A percentile compares a stretch with the other conserved stretches of the same genome.
These are phyloP conservation scores for Coprinellus aureogranulatus DNA, from an alignment of 768 basidiomycete genomes.

Conservation along the genomic window DNA sequence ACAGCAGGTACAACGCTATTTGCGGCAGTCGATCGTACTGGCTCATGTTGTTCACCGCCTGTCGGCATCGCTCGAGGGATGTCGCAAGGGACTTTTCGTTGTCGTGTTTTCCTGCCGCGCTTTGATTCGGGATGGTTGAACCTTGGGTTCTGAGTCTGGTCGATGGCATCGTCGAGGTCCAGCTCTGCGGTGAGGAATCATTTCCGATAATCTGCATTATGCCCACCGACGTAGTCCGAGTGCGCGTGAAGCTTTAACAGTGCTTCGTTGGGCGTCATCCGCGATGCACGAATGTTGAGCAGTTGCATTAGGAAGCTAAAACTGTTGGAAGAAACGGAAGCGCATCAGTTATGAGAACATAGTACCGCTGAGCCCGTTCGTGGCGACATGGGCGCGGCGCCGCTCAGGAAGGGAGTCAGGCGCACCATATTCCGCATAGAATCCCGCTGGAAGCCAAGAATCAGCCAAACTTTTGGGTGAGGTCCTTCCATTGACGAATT, in stretches of 20 bases:
- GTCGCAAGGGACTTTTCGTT: constrained; percentile 66
- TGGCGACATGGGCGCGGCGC: too few relatives aligned
- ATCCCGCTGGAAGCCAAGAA: too few relatives aligned
- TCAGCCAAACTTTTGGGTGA: too few relatives aligned
- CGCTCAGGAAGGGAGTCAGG: too few relatives aligned
- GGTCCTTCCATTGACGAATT: too few relatives aligned
- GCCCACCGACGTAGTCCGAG: constrained; percentile 98
- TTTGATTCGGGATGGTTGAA: constrained; percentile 79
- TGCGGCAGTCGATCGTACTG: constrained; percentile 97
- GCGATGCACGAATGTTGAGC: constrained; percentile 92
- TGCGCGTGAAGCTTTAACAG: constrained; percentile 94
- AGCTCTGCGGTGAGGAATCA: constrained; percentile 99
- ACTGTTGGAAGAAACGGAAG: constrained; percentile 35
- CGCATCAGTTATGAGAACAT: constrained; percentile 9
- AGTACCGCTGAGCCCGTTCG: too few relatives aligned
- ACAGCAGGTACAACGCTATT: constrained; percentile 90
- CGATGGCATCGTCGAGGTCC: constrained; percentile 96
- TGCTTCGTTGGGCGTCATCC: constrained; percentile 96
- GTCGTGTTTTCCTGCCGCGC: constrained; percentile 46
- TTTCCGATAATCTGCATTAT: constrained; percentile 98
- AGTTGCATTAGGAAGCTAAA: constrained; percentile 99
- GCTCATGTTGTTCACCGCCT: constrained; percentile 98
- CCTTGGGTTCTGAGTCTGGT: constrained; percentile 88
- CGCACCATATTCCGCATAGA: too few relatives aligned
- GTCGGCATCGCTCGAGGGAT: constrained; percentile 90